Evolutionary conservation across 2,329 filamentous ascomycete species (phyloP), one percentile per base, ranked within the genome.

Genomic region (Epichloe elymi): DNA sequence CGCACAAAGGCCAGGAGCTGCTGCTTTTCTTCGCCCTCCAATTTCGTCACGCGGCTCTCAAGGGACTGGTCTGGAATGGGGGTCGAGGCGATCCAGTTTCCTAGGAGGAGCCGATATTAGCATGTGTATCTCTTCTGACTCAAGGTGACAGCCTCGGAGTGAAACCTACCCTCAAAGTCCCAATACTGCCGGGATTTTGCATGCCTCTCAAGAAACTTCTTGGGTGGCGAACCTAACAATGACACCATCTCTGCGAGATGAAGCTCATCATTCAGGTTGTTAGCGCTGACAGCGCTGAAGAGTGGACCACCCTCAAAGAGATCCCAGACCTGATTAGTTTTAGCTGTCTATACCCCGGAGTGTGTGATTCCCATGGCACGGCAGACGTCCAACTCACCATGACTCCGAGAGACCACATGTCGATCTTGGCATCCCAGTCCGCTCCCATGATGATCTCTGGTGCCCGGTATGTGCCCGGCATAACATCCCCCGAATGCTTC

Each of bases 231-330:
- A 7, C 67, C 67, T 50, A 72, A 57, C 8, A 70, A 51, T 2
- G 67, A 64, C 4, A 70, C 61, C 61, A 70, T 67, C 43, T 63
- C 59, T 1, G 61, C 63, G 45, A 68, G 57, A 33, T 67, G 63
- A 35, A 61, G 58, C 17, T 60, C 57, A 49, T 61, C 53, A 49
- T 59, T 33, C 44, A 63, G 45, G 43, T 56, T 33, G 14, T 55
- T 46, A 38, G 60, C 43, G 53, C 55, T 48, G 37, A 51, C 39
- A 39, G 57, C 55, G 36, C 53, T 54, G 50, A 66, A 66, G 3
- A 67, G 56, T 14, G 59, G 53, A 12, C 58, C 55, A 3, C 59
- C 59, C 51, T 66, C 61, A 15, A 64, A 59, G 7, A 65, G 46
- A 50, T 65, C 62, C 64, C 62, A 20, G 30, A 15, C 37, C 44